Conservation (phyloP, 2,329 filamentous ascomycete species). For the Zymoseptoria ardabiliae region DNA sequence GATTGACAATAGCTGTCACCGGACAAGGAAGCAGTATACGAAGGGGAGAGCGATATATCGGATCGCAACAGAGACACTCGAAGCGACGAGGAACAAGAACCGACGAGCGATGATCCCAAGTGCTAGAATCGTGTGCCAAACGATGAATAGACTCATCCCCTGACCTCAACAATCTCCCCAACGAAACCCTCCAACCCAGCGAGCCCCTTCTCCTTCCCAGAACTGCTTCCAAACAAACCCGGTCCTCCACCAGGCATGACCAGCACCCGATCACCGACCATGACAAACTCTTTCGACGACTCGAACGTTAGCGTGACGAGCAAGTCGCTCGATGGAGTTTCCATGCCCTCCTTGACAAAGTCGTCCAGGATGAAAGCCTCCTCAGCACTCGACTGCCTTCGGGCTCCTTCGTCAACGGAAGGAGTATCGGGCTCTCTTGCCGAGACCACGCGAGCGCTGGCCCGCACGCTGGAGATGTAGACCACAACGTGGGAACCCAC, state of each 20-base stretch:
- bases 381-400: constrained; percentile 30
- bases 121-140: neutral
- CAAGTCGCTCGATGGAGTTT: constrained; percentile 21
- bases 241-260: constrained; percentile 65
- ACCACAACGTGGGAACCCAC: constrained; percentile 67
- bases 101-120: neutral
- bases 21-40: neutral
- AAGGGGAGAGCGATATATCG: neutral
- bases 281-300: constrained; percentile 64
- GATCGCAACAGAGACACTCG: neutral
- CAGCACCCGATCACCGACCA: constrained; percentile 62
- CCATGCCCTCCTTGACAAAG: constrained; percentile 19
- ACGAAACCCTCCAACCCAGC: constrained; percentile 65
- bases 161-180: constrained; percentile 47
- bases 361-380: constrained; percentile 24
- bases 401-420: neutral
- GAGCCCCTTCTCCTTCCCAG: constrained; percentile 41
- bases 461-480: constrained; percentile 80
- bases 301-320: constrained; percentile 62
- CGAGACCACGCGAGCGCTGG: constrained; percentile 63
- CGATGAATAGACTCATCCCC: constrained; percentile 22
- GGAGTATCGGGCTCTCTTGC: constrained; percentile 27
- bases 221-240: constrained; percentile 49
- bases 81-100: neutral
- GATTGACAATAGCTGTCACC: neutral